A percentile compares a stretch with the other conserved stretches of the same genome.
These are phyloP conservation scores for Trichoderma arundinaceum DNA, from an alignment of 2,329 filamentous ascomycete genomes.

Conservation along the genomic window DNA sequence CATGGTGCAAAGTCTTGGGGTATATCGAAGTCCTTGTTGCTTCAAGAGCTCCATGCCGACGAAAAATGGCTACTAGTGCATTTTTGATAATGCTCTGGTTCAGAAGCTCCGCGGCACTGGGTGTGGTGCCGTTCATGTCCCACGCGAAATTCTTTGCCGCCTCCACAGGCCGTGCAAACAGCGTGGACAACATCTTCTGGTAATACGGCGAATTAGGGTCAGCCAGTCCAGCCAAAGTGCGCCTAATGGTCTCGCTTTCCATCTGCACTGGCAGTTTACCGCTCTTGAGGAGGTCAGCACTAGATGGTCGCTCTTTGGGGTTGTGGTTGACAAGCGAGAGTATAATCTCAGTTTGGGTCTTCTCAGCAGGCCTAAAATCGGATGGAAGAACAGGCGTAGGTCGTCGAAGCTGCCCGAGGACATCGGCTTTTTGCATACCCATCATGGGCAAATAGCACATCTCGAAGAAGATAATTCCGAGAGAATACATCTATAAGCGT, in stretches of 20 bases:
- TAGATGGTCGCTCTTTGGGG: conserved; percentile 81
- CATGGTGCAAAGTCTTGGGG: conserved; percentile 80
- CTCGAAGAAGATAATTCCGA: conserved; percentile 97
- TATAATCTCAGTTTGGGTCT: conserved; percentile 80
- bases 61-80: conserved; percentile 77
- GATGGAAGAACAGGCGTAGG: conserved; percentile 71
- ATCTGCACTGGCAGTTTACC: conserved; percentile 89
- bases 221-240: conserved; percentile 79
- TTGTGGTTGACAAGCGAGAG: conserved; percentile 80
- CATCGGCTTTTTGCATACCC: conserved; percentile 68
- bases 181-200: conserved; percentile 82
- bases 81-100: conserved; percentile 76
- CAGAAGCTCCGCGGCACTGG: conserved; percentile 66
- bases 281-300: conserved; percentile 79
- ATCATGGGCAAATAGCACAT: conserved; percentile 80
- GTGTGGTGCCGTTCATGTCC: conserved; percentile 68
- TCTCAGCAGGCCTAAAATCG: conserved; percentile 72
- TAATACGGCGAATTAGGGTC: conserved; percentile 88
- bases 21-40: conserved; percentile 76
- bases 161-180: conserved; percentile 78
- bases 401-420: conserved; percentile 71
- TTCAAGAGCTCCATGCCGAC: conserved; percentile 87
- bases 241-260: conserved; percentile 87
- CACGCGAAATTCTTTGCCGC: conserved; percentile 81
- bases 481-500: conserved; percentile 79